Percentiles rank a stretch among this genome's conserved stretches.
Evolutionary conservation across 2,329 filamentous ascomycete genomes (phyloP).

Genomic region (Juglanconis juglandina): DNA sequence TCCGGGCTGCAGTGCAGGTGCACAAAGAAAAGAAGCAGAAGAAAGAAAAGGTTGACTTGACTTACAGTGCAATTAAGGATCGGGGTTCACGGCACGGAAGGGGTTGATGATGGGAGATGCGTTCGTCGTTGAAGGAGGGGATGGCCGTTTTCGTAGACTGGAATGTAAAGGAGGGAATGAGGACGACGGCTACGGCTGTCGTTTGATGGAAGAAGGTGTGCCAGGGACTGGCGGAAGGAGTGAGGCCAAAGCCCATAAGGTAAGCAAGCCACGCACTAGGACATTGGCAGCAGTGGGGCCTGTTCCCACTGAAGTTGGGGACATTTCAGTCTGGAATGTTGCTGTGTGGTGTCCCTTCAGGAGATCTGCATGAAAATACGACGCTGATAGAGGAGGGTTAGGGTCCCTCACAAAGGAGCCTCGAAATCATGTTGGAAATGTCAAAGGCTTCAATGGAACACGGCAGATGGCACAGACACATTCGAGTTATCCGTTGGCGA

Average conservation of each 20-base stretch:
- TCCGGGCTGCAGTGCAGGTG: conserved; percentile 10
- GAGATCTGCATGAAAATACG: too few species aligned
- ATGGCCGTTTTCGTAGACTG: conserved; percentile 11
- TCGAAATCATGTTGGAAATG: too few species aligned
- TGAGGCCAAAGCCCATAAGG: not conserved
- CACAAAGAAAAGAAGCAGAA: conserved; percentile 2
- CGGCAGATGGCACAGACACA: too few species aligned
- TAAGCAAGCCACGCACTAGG: too few species aligned
- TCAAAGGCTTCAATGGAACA: too few species aligned
- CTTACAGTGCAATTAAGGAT: conserved; percentile 21
- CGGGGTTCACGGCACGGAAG: not conserved
- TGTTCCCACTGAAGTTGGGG: too few species aligned
- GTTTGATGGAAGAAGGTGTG: not conserved
- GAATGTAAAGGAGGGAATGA: conserved; percentile 21
- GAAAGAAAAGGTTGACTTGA: conserved; percentile 11
- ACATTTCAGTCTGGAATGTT: too few species aligned
- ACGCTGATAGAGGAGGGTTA: too few species aligned
- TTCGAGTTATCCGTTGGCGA: too few species aligned
- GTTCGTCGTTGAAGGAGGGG: conserved; percentile 16
- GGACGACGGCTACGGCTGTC: conserved; percentile 13
- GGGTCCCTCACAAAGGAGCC: too few species aligned
- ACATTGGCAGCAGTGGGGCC: too few species aligned
- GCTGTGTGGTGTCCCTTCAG: too few species aligned
- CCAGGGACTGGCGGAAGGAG: not conserved
- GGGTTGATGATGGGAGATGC: not conserved